Percentiles rank a stretch among this genome's conserved stretches.
phyloP scores from a whole-genome alignment of 805 yeast species.

The Kluyveromyces wickerhamii region DNA sequence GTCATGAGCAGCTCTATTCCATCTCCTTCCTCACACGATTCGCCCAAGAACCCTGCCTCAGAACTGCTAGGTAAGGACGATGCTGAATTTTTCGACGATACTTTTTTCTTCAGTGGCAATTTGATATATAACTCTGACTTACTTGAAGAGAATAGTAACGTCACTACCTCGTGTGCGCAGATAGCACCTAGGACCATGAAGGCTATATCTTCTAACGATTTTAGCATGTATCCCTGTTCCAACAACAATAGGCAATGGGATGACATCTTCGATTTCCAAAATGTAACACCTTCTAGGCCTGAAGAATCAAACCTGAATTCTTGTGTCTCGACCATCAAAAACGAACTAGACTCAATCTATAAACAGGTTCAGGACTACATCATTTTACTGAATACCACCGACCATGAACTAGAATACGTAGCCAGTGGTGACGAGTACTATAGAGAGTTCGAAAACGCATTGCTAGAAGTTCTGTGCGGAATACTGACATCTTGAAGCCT shows the following conservation, averaged over 20 bases:
- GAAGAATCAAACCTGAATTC: too few relatives aligned
- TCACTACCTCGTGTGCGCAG: constrained; percentile 27
- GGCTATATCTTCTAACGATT: constrained; percentile 11
- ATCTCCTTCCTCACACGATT: not conserved
- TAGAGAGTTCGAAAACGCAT: constrained; percentile 12
- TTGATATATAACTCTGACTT: constrained; percentile 8
- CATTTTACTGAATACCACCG: constrained; percentile 5
- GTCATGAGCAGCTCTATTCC: not conserved
- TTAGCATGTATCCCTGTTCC: not conserved
- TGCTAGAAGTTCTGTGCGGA: constrained; percentile 12
- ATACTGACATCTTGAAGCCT: too few relatives aligned
- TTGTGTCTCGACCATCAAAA: constrained; percentile 1
- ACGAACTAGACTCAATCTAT: constrained; percentile 6
- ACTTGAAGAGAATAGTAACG: constrained; percentile 5
- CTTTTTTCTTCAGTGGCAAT: constrained; percentile 8
- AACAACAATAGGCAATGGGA: not conserved
- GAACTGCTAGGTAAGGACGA: not conserved
- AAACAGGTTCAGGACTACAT: constrained; percentile 9
- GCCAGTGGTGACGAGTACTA: constrained; percentile 12
- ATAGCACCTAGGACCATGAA: constrained; percentile 29
- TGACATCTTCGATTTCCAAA: not conserved
- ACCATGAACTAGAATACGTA: constrained; percentile 8
- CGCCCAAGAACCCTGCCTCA: not conserved
- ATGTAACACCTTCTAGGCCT: too few relatives aligned
- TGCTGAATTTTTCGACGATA: constrained; percentile 5